These are phyloP conservation scores for Chaetomidium leptoderma DNA, from an alignment of 495 filamentous ascomycete species.

Conservation along the genomic window DNA sequence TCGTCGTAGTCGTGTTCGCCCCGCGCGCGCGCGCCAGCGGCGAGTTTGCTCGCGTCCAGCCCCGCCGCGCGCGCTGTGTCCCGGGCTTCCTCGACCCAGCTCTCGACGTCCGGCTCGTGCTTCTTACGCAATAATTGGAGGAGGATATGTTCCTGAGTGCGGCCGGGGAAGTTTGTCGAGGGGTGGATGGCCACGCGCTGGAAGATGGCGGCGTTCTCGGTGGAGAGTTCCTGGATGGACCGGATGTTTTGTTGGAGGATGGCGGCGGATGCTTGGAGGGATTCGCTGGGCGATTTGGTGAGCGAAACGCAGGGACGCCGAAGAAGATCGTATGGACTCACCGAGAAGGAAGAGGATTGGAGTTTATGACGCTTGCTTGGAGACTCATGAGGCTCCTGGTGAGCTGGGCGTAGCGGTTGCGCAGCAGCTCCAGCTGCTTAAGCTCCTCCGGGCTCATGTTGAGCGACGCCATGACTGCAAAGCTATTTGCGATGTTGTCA, in stretches of 20 bases:
- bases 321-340: constrained; percentile 14
- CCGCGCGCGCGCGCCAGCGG: constrained; percentile 1
- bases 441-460: constrained; percentile 56
- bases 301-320: background rate
- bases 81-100: constrained; percentile 63
- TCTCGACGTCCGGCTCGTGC: constrained; percentile 68
- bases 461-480: constrained; percentile 44
- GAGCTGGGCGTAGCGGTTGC: constrained; percentile 66
- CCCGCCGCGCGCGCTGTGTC: constrained; percentile 29
- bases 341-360: constrained; percentile 38
- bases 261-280: constrained; percentile 61
- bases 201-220: constrained; percentile 57
- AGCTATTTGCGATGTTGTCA: background rate
- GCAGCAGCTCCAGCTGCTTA: constrained; percentile 68
- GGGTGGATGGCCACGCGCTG: constrained; percentile 65
- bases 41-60: constrained; percentile 22
- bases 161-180: constrained; percentile 68
- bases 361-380: constrained; percentile 34
- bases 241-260: constrained; percentile 63
- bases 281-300: constrained; percentile 46
- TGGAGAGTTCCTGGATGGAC: constrained; percentile 54
- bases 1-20: constrained; percentile 29
- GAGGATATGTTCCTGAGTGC: constrained; percentile 60
- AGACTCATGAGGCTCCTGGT: constrained; percentile 62
- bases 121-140: constrained; percentile 71